phyloP scores from a whole-genome alignment of 345 rosid genomes.

The Ceriops decandra region DNA sequence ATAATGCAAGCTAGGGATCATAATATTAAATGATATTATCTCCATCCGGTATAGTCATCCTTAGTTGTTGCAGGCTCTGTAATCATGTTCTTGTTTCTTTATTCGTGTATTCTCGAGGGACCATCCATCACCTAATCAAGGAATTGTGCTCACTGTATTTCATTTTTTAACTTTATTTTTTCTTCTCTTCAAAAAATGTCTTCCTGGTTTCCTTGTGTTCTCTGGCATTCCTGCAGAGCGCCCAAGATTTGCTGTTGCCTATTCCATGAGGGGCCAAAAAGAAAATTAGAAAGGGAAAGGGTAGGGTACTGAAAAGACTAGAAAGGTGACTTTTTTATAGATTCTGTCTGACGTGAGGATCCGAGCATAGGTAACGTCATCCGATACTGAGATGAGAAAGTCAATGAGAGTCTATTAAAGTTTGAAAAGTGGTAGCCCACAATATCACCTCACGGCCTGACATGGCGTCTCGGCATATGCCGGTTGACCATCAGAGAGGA shows the following conservation, averaged over 20 bases:
- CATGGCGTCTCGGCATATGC: constrained; percentile 6
- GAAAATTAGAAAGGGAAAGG: not conserved
- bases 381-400: constrained; percentile 33
- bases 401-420: constrained; percentile 43
- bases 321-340: constrained; percentile 43
- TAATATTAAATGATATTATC: too few species aligned
- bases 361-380: constrained; percentile 47
- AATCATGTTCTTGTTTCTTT: too few species aligned
- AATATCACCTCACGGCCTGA: constrained; percentile 22
- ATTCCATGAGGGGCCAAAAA: not conserved
- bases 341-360: constrained; percentile 45
- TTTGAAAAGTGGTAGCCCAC: constrained; percentile 38
- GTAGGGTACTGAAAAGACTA: constrained; percentile 7
- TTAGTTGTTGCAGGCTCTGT: too few species aligned
- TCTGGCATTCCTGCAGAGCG: not conserved
- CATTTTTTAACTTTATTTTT: too few species aligned
- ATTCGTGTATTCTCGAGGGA: too few species aligned
- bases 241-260: not conserved
- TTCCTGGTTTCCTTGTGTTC: not conserved
- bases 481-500: constrained; percentile 22
- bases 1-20: not conserved
- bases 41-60: too few species aligned
- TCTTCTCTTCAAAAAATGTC: not conserved
- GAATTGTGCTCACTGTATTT: too few species aligned
- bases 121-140: too few species aligned